Conservation (phyloP, 1,284 basidiomycete species). For the Neonothopanus nambi region DNA sequence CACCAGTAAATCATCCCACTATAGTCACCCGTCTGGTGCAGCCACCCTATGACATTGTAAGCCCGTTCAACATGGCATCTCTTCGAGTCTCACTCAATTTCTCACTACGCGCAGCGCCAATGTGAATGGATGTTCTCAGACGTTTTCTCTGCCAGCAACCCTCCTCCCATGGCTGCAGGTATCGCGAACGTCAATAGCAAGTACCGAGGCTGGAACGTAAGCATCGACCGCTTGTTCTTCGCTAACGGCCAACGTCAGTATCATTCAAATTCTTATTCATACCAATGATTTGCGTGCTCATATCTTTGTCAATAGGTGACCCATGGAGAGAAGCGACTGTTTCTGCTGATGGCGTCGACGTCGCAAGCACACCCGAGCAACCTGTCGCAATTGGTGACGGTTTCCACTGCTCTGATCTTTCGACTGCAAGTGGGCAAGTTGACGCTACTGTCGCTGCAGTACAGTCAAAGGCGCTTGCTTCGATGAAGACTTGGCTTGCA, state of each 20-base stretch:
- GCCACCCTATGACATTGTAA: constrained; percentile 56
- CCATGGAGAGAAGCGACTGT: constrained; percentile 74
- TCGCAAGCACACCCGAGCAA: constrained; percentile 50
- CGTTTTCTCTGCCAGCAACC: constrained; percentile 44
- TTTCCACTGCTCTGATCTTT: constrained; percentile 68
- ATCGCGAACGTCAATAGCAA: constrained; percentile 43
- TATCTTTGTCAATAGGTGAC: constrained; percentile 53
- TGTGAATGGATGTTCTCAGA: constrained; percentile 61
- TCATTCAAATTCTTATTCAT: neutral
- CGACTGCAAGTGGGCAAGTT: constrained; percentile 37
- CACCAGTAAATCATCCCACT: constrained; percentile 51
- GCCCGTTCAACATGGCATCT: constrained; percentile 16
- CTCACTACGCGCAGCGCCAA: constrained; percentile 46
- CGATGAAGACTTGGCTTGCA: constrained; percentile 55
- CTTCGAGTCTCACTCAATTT: neutral
- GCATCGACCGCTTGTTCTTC: constrained; percentile 61
- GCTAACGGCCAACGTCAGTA: constrained; percentile 64
- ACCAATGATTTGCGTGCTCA: constrained; percentile 14
- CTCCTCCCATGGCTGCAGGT: constrained; percentile 35
- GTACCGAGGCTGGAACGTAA: constrained; percentile 66
- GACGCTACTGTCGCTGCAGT: constrained; percentile 56
- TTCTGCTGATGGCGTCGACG: constrained; percentile 53
- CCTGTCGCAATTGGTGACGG: constrained; percentile 60
- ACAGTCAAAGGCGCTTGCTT: constrained; percentile 45
- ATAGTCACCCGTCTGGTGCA: constrained; percentile 63